Percentiles rank a stretch among this genome's conserved stretches.
phyloP scores from a whole-genome alignment of 1,139 yeast species.

The Pichia sp. region DNA sequence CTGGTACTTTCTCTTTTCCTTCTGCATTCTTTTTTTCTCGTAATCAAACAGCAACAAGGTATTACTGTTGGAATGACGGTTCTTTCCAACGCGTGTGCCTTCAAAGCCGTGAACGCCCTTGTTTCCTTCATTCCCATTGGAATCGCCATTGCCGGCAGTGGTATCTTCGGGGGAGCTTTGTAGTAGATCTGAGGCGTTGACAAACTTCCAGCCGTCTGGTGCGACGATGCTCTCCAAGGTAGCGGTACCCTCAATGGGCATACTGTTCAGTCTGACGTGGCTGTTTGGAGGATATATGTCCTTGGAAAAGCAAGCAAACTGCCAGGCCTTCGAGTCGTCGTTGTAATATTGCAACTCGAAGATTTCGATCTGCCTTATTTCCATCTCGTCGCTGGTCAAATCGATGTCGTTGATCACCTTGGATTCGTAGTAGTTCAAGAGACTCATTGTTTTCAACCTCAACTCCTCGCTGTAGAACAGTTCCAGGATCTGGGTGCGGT shows the following conservation, averaged over 20 bases:
- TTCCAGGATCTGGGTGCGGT: slow-evolving; percentile 43
- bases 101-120: not conserved
- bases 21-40: slow-evolving; percentile 12
- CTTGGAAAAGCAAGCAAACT: slow-evolving; percentile 48
- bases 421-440: slow-evolving; percentile 46
- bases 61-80: not conserved
- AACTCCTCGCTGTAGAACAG: slow-evolving; percentile 58
- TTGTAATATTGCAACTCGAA: slow-evolving; percentile 66
- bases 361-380: slow-evolving; percentile 51
- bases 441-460: slow-evolving; percentile 44
- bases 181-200: slow-evolving; percentile 23
- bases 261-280: slow-evolving; percentile 32
- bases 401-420: slow-evolving; percentile 35
- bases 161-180: slow-evolving; percentile 15
- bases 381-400: slow-evolving; percentile 30
- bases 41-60: slow-evolving; percentile 13
- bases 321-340: slow-evolving; percentile 54
- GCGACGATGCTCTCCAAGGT: slow-evolving; percentile 43
- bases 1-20: slow-evolving; percentile 13
- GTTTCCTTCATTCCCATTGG: not conserved
- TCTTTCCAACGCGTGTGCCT: not conserved
- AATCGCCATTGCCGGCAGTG: not conserved
- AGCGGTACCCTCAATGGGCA: slow-evolving; percentile 32
- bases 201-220: slow-evolving; percentile 56
- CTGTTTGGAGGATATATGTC: slow-evolving; percentile 49